phyloP scores from a whole-genome alignment of 1,284 basidiomycete species.

The Moesziomyces sp. region DNA sequence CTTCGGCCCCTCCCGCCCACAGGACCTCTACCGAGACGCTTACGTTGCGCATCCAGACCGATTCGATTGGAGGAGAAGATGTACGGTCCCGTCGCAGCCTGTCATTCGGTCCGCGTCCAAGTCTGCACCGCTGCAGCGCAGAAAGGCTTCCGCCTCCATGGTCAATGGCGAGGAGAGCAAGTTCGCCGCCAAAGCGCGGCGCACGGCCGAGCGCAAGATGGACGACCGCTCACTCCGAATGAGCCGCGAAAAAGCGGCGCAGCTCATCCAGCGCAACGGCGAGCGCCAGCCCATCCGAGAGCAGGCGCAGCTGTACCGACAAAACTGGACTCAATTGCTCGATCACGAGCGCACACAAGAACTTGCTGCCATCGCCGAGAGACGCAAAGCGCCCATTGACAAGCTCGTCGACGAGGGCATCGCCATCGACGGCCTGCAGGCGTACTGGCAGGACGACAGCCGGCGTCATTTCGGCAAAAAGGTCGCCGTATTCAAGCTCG shows the following conservation, averaged over 20 bases:
- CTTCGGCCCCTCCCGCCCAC: constrained; percentile 26
- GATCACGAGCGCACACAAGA: constrained; percentile 49
- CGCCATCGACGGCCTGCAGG: constrained; percentile 57
- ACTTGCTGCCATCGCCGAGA: constrained; percentile 45
- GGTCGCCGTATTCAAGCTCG: constrained; percentile 59
- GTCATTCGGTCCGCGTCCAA: neutral
- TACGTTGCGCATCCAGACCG: constrained; percentile 43
- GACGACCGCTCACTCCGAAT: constrained; percentile 42
- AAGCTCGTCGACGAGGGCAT: constrained; percentile 52
- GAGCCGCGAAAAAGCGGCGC: constrained; percentile 26
- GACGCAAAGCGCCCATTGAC: constrained; percentile 47
- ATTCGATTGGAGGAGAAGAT: constrained; percentile 43
- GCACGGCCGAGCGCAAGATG: constrained; percentile 38
- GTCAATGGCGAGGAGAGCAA: constrained; percentile 36
- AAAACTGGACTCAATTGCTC: constrained; percentile 50
- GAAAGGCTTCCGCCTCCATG: constrained; percentile 34
- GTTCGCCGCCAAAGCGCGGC: constrained; percentile 32
- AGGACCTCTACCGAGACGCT: constrained; percentile 43
- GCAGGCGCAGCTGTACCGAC: constrained; percentile 38
- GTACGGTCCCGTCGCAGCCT: neutral
- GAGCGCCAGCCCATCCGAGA: constrained; percentile 33
- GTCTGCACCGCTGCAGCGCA: constrained; percentile 22
- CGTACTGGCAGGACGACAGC: constrained; percentile 58
- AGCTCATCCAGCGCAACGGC: constrained; percentile 20
- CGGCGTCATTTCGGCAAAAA: constrained; percentile 54